Conservation (phyloP, 1,284 basidiomycete species). For the Rhodotorula sp. region DNA sequence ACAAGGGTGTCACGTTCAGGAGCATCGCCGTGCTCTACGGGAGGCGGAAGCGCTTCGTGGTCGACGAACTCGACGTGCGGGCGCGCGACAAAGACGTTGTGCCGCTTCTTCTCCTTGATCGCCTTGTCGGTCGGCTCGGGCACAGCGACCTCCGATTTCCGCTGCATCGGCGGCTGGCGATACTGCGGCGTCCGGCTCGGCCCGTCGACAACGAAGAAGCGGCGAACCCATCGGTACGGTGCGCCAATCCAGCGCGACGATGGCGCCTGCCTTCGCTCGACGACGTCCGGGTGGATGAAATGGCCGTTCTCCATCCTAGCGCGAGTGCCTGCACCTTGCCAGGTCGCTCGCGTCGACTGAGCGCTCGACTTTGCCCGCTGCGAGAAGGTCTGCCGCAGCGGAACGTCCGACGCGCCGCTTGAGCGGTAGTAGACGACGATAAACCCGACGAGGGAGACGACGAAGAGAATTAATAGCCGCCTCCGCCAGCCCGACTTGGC, state of each 20-base stretch:
- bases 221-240: conserved; percentile 9
- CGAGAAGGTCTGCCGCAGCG: too few relatives aligned
- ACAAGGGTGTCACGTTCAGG: conserved; percentile 46
- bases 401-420: too few relatives aligned
- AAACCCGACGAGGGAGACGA: background rate
- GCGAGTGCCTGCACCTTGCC: too few relatives aligned
- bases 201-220: background rate
- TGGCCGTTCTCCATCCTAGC: background rate
- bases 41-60: conserved; percentile 35
- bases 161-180: background rate
- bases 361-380: too few relatives aligned
- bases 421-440: background rate
- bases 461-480: background rate
- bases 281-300: conserved; percentile 39
- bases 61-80: conserved; percentile 33
- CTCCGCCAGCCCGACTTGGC: background rate
- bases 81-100: conserved; percentile 23
- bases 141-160: background rate
- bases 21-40: conserved; percentile 31
- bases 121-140: background rate
- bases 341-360: too few relatives aligned
- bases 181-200: background rate
- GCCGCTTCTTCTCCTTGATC: conserved; percentile 1
- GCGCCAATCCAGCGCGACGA: conserved; percentile 8
- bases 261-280: background rate